Conservation (phyloP, 345 rosid genomes). For the Psidium guajava region DNA sequence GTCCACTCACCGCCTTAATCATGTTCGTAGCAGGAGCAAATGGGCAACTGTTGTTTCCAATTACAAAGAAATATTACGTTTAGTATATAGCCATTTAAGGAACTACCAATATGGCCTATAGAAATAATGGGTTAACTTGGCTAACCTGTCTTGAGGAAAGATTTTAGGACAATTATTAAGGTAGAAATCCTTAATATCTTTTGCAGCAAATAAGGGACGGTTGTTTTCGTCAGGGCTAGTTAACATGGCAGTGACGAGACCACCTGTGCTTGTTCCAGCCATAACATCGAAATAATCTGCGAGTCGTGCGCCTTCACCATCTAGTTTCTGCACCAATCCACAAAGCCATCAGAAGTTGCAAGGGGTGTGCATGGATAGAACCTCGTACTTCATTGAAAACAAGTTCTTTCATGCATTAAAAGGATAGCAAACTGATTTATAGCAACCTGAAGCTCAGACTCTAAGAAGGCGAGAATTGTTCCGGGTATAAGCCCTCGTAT, state of each 20-base stretch:
- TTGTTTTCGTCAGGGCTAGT: too few relatives aligned
- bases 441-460: slow-evolving; percentile 22
- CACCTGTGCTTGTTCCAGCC: too few relatives aligned
- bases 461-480: slow-evolving; percentile 17
- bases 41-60: not conserved
- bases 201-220: too few relatives aligned
- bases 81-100: not conserved
- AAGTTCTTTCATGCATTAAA: not conserved
- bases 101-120: not conserved
- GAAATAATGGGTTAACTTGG: not conserved
- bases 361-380: not conserved
- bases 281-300: too few relatives aligned
- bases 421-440: not conserved
- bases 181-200: too few relatives aligned
- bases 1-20: too few relatives aligned
- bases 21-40: too few relatives aligned
- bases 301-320: too few relatives aligned
- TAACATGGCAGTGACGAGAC: too few relatives aligned
- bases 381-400: not conserved
- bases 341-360: not conserved
- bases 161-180: too few relatives aligned
- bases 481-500: slow-evolving; percentile 32
- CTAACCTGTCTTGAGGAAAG: not conserved
- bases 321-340: not conserved
- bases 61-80: not conserved